A percentile compares a stretch with the other conserved stretches of the same genome.
phyloP scores from a whole-genome alignment of 495 filamentous ascomycete genomes.

The Neurospora cerealis region DNA sequence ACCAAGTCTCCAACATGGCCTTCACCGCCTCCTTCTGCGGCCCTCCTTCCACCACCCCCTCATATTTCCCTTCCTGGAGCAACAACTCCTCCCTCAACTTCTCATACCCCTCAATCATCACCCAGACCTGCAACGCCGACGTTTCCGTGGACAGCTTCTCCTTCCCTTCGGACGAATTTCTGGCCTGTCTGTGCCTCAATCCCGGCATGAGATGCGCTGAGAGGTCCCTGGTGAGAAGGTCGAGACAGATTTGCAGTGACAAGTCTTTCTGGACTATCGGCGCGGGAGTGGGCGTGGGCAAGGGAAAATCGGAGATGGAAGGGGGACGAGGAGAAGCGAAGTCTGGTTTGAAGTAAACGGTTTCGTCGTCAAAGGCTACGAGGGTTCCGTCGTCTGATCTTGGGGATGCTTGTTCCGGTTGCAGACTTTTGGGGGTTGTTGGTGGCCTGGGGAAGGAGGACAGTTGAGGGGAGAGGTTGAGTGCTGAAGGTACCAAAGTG shows the following conservation, averaged over 20 bases:
- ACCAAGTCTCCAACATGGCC: conserved; percentile 34
- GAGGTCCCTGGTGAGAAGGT: conserved; percentile 33
- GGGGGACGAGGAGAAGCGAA: conserved; percentile 21
- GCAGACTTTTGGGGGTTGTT: conserved; percentile 4
- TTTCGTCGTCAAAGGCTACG: conserved; percentile 33
- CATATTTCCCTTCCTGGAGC: conserved; percentile 6
- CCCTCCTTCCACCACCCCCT: conserved; percentile 5
- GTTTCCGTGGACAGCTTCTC: conserved; percentile 24
- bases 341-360: conserved; percentile 28
- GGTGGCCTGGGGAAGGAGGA: background rate
- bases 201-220: conserved; percentile 18
- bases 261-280: background rate
- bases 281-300: background rate
- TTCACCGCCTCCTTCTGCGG: conserved; percentile 7
- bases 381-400: conserved; percentile 35
- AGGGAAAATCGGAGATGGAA: background rate
- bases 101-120: conserved; percentile 44
- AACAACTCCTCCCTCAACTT: conserved; percentile 27
- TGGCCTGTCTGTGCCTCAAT: background rate
- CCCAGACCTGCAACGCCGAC: conserved; percentile 46
- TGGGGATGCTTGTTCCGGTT: conserved; percentile 15
- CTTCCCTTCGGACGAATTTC: background rate
- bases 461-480: background rate
- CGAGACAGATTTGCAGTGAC: conserved; percentile 28
- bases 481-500: background rate